Conservation (phyloP, 2,329 filamentous ascomycete genomes). For the Aspergillus luchuensis region DNA sequence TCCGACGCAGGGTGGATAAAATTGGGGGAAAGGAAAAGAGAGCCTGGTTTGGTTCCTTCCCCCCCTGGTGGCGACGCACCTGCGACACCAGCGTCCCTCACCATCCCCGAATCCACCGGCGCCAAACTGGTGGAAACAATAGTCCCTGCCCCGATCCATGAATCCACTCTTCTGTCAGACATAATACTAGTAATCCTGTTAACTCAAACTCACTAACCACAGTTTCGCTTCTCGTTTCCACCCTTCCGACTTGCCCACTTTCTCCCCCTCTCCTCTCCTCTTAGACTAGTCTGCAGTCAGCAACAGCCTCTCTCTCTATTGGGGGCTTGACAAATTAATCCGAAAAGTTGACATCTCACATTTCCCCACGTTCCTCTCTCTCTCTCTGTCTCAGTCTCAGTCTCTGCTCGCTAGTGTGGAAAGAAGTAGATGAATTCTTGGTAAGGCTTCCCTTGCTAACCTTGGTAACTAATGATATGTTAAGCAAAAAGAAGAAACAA, state of each 20-base stretch:
- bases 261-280: not conserved
- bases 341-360: conserved; percentile 18
- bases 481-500: no score
- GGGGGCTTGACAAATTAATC: conserved; percentile 2
- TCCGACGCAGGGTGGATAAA: not conserved
- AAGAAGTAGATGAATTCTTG: not conserved
- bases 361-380: conserved; percentile 12
- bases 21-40: not conserved
- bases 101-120: conserved; percentile 17
- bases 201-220: not conserved
- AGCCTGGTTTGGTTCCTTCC: not conserved
- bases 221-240: not conserved
- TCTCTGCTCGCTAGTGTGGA: not conserved
- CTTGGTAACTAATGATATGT: not conserved
- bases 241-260: not conserved
- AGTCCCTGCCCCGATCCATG: conserved; percentile 19
- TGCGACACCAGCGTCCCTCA: conserved; percentile 22
- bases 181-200: conserved; percentile 1
- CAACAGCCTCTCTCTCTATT: not conserved
- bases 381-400: not conserved
- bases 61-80: conserved; percentile 13
- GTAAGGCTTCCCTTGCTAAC: not conserved
- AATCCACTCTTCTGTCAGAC: conserved; percentile 19
- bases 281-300: not conserved
- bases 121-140: conserved; percentile 25